Evolutionary conservation across 345 rosid species (phyloP).

Genomic region (Durio zibethinus): DNA sequence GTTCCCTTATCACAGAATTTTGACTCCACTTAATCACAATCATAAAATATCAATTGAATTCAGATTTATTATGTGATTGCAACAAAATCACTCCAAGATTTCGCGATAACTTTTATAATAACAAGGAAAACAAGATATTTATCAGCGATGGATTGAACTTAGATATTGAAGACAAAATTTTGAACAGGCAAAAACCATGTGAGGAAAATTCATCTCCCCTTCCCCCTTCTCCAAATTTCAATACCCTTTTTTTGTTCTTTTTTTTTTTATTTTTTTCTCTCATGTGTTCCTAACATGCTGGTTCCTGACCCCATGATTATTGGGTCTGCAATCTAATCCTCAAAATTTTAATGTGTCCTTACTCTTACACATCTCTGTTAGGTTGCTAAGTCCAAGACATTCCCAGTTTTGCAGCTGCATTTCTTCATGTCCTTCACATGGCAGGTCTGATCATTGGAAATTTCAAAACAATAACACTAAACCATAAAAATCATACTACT

Average conservation of each 20-base stretch:
- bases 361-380: conserved; percentile 10
- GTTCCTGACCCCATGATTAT: conserved; percentile 18
- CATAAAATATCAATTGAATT: too few species aligned
- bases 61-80: too few species aligned
- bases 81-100: too few species aligned
- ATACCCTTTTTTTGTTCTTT: background rate
- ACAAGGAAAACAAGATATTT: background rate
- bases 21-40: too few species aligned
- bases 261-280: background rate
- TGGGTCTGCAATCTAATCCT: conserved; percentile 16
- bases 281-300: conserved; percentile 16
- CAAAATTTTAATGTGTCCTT: background rate
- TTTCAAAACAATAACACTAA: background rate
- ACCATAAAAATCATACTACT: background rate
- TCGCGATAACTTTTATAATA: background rate
- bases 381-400: conserved; percentile 20
- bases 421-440: conserved; percentile 22
- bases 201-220: conserved; percentile 10
- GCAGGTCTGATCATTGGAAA: conserved; percentile 4
- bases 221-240: background rate
- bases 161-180: background rate
- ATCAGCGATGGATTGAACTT: background rate
- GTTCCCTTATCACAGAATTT: too few species aligned
- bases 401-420: conserved; percentile 13
- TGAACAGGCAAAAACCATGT: background rate